Evolutionary conservation across 768 basidiomycete species (phyloP).

Genomic region (Cytidiella melzeri): DNA sequence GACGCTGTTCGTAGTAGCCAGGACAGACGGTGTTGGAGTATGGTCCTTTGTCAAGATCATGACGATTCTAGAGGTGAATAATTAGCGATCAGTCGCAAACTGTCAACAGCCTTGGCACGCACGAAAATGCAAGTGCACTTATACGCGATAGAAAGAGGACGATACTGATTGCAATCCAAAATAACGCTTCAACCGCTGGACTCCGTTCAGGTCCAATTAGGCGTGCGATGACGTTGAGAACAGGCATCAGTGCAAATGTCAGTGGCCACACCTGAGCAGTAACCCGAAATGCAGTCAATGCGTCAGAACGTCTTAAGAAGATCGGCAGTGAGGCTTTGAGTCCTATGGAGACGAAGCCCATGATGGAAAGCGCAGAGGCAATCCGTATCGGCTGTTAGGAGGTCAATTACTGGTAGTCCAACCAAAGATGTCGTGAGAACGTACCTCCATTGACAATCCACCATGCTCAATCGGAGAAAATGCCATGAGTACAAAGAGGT

Average conservation of each 20-base stretch:
- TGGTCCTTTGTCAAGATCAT: conserved; percentile 28
- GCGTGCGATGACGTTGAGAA: conserved; percentile 43
- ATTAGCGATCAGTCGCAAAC: no score
- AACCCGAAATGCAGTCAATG: conserved; percentile 42
- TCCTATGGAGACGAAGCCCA: conserved; percentile 43
- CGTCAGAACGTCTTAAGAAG: conserved; percentile 43
- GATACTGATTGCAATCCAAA: conserved; percentile 47
- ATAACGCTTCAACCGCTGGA: conserved; percentile 22
- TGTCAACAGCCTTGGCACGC: no score
- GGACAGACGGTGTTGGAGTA: conserved; percentile 21
- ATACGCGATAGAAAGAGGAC: conserved; percentile 40
- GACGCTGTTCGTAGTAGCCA: conserved; percentile 28
- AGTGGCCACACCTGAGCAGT: conserved; percentile 50
- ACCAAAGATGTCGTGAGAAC: conserved; percentile 18
- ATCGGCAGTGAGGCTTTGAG: conserved; percentile 51
- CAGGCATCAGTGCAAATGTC: conserved; percentile 42
- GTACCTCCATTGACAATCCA: conserved; percentile 54
- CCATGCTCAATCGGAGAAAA: conserved; percentile 55
- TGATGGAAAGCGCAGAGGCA: conserved; percentile 48
- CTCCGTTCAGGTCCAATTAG: conserved; percentile 24
- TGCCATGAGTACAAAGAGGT: conserved; percentile 62
- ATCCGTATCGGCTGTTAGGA: conserved; percentile 49
- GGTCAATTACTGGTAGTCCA: no score
- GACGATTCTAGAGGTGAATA: conserved; percentile 22
- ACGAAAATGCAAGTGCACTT: conserved; percentile 49